Evolutionary conservation across 306 rosid genomes (phyloP), one percentile per base, ranked within the genome.

Genomic region (Inga oerstediana): DNA sequence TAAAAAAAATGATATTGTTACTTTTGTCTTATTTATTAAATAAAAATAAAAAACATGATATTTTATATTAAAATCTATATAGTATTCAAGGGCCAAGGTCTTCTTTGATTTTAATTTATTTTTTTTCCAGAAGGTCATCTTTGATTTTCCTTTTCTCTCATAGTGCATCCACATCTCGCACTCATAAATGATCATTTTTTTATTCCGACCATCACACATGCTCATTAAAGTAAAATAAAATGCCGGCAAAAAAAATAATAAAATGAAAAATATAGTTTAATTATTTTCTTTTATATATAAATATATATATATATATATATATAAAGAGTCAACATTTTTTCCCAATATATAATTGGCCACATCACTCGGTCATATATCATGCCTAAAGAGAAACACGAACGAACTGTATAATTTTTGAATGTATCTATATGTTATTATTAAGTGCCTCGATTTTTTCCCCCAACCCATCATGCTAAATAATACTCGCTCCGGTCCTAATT

Each of bases 391-490:
- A 7, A 24, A 13, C 43, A 46, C 4, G 61, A 46, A 46, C 43
- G 52, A 73, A 73, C 35, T 73, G 14, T 24, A 15, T 10, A 22
- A 15, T 14, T 48, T 73, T 73, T 56, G 17, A 35, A 73, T 27
- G 77, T 20, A 73, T 48, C 43, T 45, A 6, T 24, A 22, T 46
- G 12, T 45, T 45, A 59, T 59, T 59, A 72, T 72, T 27, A 72
- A 45, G 76, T 24, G 9, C n/a, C 37, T 45, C 10, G 59, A 72
- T 6, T 37, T 45, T 46, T 27, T 27, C 3, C n/a, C 5, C 59
- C 37, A 71, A 44, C 59, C 76, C 59, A 45, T 48, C 76, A 45
- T 30, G 52, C 76, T 73, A 30, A 73, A 48, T 46, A 7, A 73
- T 73, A n/a, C n/a, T n/a, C n/a, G n/a, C n/a, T n/a, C n/a, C n/a